Evolutionary conservation across 768 basidiomycete genomes (phyloP), one percentile per base, ranked within the genome.

Genomic region (Gymnopilus junonius): DNA sequence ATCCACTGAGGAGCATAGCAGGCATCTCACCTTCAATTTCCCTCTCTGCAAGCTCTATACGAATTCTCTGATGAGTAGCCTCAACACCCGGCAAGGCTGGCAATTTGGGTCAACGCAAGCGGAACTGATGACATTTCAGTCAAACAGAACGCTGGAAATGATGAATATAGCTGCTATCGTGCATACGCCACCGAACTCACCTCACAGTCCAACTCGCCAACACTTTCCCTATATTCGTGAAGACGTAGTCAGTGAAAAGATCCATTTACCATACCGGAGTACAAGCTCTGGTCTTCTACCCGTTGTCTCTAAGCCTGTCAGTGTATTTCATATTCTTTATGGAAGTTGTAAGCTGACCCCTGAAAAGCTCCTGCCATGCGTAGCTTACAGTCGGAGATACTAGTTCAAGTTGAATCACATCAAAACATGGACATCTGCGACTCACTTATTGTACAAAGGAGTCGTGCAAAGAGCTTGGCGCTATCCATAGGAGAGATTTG

Each of bases 21-120:
- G 63, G 37, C 67, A 69, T 46, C 67, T 69, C 31, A 63, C 66
- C 45, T 69, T 69, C 58, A 69, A 66, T 51, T 69, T 69, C 43
- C 68, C 68, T 25, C 63, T 69, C 20, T 64, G 61, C 60, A 69
- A 69, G 53, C 61, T 69, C 1, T 69, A 69, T 42, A 58, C 68
- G 11, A 69, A 69, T 59, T 66, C 65, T n/a, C 63, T 69, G 46
- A 69, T 69, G 68, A 69, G 68, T 57, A 64, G 68, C 59, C 65
- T 69, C 58, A 69, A 69, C 32, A 59, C 68, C 8, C 60, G 68
- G 17, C 31, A 23, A 23, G 61, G 63, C 10, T 67, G 58, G 55
- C 40, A 48, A 42, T 64, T 46, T 53, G 48, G 54, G 14, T 39
- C 59, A 17, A 40, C 51, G 8, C 31, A 11, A 20, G 29, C 25